A percentile compares a stretch with the other conserved stretches of the same genome.
These are phyloP conservation scores for Carnegiea gigantea DNA, from an alignment of 179 eudicot genomes.

Conservation along the genomic window DNA sequence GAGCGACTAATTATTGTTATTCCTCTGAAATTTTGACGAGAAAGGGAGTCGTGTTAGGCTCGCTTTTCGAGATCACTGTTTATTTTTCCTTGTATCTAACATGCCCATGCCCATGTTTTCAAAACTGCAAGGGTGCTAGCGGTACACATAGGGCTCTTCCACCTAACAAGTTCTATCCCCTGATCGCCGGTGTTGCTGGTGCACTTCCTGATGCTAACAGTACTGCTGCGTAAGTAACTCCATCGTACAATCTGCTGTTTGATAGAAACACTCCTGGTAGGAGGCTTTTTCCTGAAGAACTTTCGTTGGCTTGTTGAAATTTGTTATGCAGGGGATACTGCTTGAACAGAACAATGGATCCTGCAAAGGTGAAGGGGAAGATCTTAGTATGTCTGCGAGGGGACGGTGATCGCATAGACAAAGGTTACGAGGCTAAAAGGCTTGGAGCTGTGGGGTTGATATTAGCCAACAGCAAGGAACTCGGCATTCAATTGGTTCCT, in stretches of 20 bases:
- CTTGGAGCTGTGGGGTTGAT: conserved; percentile 35
- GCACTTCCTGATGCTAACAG: neutral
- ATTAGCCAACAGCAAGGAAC: conserved; percentile 19
- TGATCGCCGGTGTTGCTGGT: conserved; percentile 9
- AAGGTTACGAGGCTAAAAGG: conserved; percentile 6
- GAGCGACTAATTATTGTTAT: too few relatives aligned
- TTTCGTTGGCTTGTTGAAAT: neutral
- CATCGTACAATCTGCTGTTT: neutral
- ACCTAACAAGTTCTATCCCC: neutral
- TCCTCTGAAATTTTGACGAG: too few relatives aligned
- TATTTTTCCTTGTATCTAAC: neutral
- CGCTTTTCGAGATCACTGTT: too few relatives aligned
- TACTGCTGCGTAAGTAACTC: neutral
- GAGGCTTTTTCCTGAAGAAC: neutral
- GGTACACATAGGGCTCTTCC: neutral
- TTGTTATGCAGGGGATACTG: neutral
- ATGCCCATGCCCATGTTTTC: neutral
- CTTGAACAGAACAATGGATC: conserved; percentile 26
- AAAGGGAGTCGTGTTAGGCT: too few relatives aligned
- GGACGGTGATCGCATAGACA: neutral
- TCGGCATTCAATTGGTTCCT: conserved; percentile 9
- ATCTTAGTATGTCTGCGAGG: conserved; percentile 34
- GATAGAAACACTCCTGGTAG: neutral
- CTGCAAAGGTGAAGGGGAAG: conserved; percentile 32
- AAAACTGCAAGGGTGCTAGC: neutral